Base-by-base conservation (phyloP, 345 rosid genomes). In the Trapa incisa region DNA sequence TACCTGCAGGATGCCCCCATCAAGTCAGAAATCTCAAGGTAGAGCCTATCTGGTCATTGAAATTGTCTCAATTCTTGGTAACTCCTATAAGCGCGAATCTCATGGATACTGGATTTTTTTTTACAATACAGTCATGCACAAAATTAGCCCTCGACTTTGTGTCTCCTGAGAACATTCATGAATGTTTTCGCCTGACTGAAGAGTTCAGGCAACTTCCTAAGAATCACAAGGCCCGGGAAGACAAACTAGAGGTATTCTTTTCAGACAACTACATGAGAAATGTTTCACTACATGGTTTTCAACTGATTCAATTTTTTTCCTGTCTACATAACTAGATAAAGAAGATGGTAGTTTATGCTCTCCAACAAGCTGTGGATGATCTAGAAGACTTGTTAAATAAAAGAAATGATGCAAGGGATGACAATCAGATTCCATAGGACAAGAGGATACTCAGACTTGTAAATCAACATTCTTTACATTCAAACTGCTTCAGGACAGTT, bases 1-100 rank as follows among this genome's bases (percentile, higher is more conserved):
- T 93, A 69, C 98, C 98, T 0, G 96, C 96, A 0, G 98, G 98
- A 52, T 93, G 98, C 72, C 97, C 97, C 4, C 99, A 94, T 76
- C 99, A 94, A 85, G 99, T 94, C 52, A 84, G 99, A 67, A 94
- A 94, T 75, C 86, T 91, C 50, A 87, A 82, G 97, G 98, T 88
- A 74, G 32, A 41, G 1, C 1, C 56, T 32, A 17, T 32, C 32
- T 36, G 16, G 17, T 47, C 22, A 1, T 58, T 9, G 8, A 11
- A 32, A 10, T 11, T 11, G 48, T 12, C 36, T 29, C 12, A 12
- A 29, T 32, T 32, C 29, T 33, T 3, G 5, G n/a, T 10, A 22
- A 38, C 2, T 68, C 37, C 10, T 11, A 45, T 45, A 45, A 11
- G 11, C 11, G 8, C 11, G 48, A 45, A 45, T 45, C 11, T 45